Evolutionary conservation across 768 basidiomycete genomes (phyloP).

Genomic region (Termitomyces sp.): DNA sequence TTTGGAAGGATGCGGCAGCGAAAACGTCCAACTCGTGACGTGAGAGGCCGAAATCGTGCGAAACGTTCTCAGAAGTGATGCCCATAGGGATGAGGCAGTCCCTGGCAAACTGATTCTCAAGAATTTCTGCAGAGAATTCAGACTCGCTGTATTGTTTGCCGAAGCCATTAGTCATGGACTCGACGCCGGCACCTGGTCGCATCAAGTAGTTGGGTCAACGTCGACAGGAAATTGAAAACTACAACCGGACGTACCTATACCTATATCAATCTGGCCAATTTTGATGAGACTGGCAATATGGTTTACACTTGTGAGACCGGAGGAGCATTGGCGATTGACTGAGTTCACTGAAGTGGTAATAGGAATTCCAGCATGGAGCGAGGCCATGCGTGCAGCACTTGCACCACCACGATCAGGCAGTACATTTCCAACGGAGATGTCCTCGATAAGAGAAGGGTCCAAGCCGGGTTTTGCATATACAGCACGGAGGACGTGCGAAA

Average conservation of each 20-base stretch:
- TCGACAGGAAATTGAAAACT: constrained; percentile 2
- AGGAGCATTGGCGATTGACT: constrained; percentile 89
- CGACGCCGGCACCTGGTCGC: constrained; percentile 71
- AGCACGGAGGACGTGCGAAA: constrained; percentile 71
- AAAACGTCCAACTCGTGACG: constrained; percentile 79
- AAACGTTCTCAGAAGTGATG: constrained; percentile 92
- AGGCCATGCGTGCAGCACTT: constrained; percentile 78
- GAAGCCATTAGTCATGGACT: constrained; percentile 84
- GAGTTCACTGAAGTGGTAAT: constrained; percentile 70
- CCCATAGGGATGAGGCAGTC: constrained; percentile 92
- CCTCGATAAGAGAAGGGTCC: constrained; percentile 80
- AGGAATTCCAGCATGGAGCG: constrained; percentile 82
- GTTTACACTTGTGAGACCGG: constrained; percentile 77
- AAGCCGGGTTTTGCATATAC: constrained; percentile 62
- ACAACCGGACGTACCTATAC: constrained; percentile 59
- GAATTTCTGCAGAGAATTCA: constrained; percentile 62
- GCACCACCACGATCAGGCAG: constrained; percentile 86
- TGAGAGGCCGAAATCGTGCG: constrained; percentile 70
- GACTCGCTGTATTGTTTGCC: constrained; percentile 49
- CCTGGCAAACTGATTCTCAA: constrained; percentile 61
- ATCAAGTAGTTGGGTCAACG: neutral
- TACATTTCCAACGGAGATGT: constrained; percentile 85
- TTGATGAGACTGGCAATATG: constrained; percentile 79
- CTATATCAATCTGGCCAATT: constrained; percentile 82
- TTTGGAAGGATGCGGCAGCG: constrained; percentile 80